phyloP scores from a whole-genome alignment of 495 filamentous ascomycete species.

The Hyaloscypha bicolor region DNA sequence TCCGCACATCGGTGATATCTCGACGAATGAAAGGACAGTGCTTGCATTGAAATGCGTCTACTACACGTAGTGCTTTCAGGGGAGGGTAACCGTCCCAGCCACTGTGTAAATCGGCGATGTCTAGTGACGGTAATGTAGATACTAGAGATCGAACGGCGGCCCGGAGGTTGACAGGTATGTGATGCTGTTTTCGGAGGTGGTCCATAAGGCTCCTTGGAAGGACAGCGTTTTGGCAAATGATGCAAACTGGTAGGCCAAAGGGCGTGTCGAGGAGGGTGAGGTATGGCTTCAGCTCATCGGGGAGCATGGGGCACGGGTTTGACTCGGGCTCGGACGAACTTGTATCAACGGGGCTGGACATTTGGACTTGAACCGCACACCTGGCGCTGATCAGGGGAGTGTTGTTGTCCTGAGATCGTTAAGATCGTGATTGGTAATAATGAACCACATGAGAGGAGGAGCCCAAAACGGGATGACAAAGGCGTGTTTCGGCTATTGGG shows the following conservation, averaged over 20 bases:
- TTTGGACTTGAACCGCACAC: not conserved
- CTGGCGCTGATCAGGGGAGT: not conserved
- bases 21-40: conserved; percentile 12
- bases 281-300: conserved; percentile 10
- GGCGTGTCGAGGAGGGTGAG: not conserved
- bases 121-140: conserved; percentile 2
- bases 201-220: conserved; percentile 9
- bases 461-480: too few species aligned
- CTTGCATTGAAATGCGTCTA: conserved; percentile 15
- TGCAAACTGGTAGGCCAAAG: conserved; percentile 6
- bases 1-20: conserved; percentile 18
- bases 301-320: not conserved
- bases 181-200: conserved; percentile 20
- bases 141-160: conserved; percentile 1
- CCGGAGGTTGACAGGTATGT: conserved; percentile 2
- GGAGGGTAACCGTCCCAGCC: conserved; percentile 1
- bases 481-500: not conserved
- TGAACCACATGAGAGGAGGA: too few species aligned
- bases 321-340: too few species aligned
- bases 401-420: too few species aligned
- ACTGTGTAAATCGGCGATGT: conserved; percentile 3
- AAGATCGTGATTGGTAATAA: too few species aligned
- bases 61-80: conserved; percentile 4
- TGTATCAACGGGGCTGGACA: too few species aligned
- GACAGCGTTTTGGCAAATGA: conserved; percentile 3